phyloP scores from a whole-genome alignment of 768 basidiomycete species.

The Zangia roseola region DNA sequence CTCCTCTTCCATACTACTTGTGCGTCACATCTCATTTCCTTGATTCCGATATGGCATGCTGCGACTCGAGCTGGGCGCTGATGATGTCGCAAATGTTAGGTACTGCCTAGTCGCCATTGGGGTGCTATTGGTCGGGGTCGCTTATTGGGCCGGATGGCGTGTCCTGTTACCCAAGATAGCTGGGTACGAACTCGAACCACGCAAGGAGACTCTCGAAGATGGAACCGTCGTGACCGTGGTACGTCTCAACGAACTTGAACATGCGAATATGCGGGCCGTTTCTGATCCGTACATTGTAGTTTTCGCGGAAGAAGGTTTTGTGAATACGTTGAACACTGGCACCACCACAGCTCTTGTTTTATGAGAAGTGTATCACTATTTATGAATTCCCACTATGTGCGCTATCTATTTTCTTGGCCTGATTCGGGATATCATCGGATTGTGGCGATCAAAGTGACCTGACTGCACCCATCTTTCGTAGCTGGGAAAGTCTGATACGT shows the following conservation, averaged over 20 bases:
- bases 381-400: no score
- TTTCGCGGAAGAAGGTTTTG: conserved; percentile 9
- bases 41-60: no score
- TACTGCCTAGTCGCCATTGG: conserved; percentile 56
- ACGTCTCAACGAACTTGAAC: conserved; percentile 11
- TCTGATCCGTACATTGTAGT: conserved; percentile 2
- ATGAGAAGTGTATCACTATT: no score
- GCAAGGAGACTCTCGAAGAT: conserved; percentile 49
- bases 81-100: conserved; percentile 32
- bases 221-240: conserved; percentile 56
- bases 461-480: no score
- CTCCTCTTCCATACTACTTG: conserved; percentile 60
- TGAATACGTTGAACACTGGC: neutral
- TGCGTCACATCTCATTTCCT: conserved; percentile 9
- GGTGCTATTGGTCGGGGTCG: conserved; percentile 43
- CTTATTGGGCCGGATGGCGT: conserved; percentile 58
- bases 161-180: conserved; percentile 48
- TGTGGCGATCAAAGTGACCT: no score
- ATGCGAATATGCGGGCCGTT: neutral
- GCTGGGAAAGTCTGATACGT: no score
- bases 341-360: no score
- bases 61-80: conserved; percentile 39
- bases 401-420: no score
- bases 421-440: no score
- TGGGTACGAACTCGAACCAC: conserved; percentile 45